These are phyloP conservation scores for Penicillium salamii DNA, from an alignment of 495 filamentous ascomycete species.

Conservation along the genomic window DNA sequence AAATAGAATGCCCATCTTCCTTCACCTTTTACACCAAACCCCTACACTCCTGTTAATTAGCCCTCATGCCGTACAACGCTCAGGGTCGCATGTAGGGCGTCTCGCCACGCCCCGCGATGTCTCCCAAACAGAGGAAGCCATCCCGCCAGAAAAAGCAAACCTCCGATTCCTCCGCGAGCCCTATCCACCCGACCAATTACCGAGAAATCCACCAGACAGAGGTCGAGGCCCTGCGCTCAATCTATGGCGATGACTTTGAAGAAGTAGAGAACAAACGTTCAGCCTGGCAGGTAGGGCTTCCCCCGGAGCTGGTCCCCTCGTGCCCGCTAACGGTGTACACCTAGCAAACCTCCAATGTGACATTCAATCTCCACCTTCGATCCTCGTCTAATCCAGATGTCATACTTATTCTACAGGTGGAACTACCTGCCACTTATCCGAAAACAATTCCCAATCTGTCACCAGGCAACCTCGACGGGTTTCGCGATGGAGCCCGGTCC, in stretches of 20 bases:
- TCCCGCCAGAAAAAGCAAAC: conserved; percentile 32
- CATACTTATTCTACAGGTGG: conserved; percentile 61
- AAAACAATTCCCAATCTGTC: conserved; percentile 76
- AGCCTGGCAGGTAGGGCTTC: conserved; percentile 76
- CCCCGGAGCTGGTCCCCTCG: neutral
- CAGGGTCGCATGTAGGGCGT: conserved; percentile 30
- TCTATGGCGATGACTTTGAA: conserved; percentile 88
- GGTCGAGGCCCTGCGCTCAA: conserved; percentile 79
- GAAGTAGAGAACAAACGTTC: conserved; percentile 66
- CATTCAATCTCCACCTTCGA: conserved; percentile 75
- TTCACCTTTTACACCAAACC: conserved; percentile 4
- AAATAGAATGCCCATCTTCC: conserved; percentile 10
- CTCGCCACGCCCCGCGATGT: conserved; percentile 47
- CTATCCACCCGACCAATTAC: conserved; percentile 60
- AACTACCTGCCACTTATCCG: conserved; percentile 88
- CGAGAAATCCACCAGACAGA: conserved; percentile 83
- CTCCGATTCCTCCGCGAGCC: conserved; percentile 29
- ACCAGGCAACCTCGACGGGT: conserved; percentile 57
- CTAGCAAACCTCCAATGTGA: conserved; percentile 71
- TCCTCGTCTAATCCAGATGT: conserved; percentile 67
- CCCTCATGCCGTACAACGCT: conserved; percentile 16
- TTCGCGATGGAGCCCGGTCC: conserved; percentile 62
- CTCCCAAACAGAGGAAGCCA: conserved; percentile 47
- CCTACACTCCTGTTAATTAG: neutral
- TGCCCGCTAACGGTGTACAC: neutral